A percentile compares a stretch with the other conserved stretches of the same genome.
These are phyloP conservation scores for Fusarium palustre DNA, from an alignment of 2,329 filamentous ascomycete genomes.

Conservation along the genomic window DNA sequence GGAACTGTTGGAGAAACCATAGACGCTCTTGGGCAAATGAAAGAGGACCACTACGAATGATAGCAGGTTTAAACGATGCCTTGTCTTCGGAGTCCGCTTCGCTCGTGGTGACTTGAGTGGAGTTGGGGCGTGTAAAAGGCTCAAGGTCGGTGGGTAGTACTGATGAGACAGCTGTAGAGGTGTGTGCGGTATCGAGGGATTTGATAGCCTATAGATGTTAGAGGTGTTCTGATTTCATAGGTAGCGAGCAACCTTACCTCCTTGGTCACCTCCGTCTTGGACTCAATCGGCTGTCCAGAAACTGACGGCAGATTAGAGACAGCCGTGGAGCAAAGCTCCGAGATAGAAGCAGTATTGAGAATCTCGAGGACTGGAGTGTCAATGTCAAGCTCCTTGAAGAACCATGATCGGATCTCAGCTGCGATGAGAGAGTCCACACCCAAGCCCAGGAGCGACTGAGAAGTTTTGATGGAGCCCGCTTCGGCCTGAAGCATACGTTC, in stretches of 20 bases:
- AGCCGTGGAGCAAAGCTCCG: constrained; percentile 8
- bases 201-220: neutral
- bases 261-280: constrained; percentile 1
- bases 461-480: neutral
- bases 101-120: constrained; percentile 1
- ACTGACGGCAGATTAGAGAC: constrained; percentile 10
- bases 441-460: constrained; percentile 28
- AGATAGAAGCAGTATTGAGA: constrained; percentile 21
- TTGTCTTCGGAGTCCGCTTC: neutral
- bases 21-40: constrained; percentile 13
- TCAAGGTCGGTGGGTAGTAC: neutral
- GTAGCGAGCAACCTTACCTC: neutral
- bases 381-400: constrained; percentile 56
- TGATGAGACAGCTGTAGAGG: neutral
- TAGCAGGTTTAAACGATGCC: no score
- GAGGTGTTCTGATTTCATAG: neutral
- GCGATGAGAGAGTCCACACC: constrained; percentile 51
- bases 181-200: neutral
- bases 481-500: constrained; percentile 4
- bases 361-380: constrained; percentile 61
- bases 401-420: constrained; percentile 61
- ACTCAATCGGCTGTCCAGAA: neutral
- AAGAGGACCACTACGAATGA: neutral
- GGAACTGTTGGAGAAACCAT: constrained; percentile 20
- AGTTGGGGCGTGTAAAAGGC: constrained; percentile 1